These are phyloP conservation scores for Linum trigynum DNA, from an alignment of 345 rosid genomes.

Conservation along the genomic window DNA sequence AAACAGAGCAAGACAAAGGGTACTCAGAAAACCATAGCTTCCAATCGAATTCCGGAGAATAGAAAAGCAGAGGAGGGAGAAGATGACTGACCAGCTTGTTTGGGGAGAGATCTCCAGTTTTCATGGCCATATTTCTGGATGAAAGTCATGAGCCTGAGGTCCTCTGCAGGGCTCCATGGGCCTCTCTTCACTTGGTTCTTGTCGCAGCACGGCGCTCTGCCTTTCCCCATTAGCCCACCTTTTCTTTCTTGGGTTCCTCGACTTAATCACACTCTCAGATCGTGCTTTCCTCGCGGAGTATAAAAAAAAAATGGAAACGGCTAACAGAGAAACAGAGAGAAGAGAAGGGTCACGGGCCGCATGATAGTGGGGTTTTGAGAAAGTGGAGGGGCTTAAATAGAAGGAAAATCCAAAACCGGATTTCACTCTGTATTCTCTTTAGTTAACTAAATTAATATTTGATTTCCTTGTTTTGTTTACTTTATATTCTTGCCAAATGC, in stretches of 20 bases:
- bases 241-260: background rate
- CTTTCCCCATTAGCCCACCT: conserved; percentile 49
- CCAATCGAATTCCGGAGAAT: background rate
- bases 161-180: conserved; percentile 91
- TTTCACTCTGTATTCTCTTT: background rate
- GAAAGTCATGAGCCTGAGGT: conserved; percentile 63
- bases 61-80: conserved; percentile 5
- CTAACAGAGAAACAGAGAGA: background rate
- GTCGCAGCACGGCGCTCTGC: conserved; percentile 90
- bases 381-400: background rate
- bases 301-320: background rate
- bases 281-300: background rate
- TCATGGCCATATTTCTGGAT: conserved; percentile 79
- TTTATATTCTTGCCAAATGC: too few relatives aligned
- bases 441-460: background rate
- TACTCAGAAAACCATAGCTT: background rate
- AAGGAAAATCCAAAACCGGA: background rate
- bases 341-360: background rate
- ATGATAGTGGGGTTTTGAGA: background rate
- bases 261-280: too few relatives aligned
- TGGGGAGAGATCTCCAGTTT: conserved; percentile 93
- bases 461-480: too few relatives aligned
- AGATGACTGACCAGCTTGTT: conserved; percentile 54
- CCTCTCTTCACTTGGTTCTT: conserved; percentile 84
- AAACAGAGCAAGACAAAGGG: background rate